Conservation (phyloP, 2,329 filamentous ascomycete species). For the Elsinoe batatas region DNA sequence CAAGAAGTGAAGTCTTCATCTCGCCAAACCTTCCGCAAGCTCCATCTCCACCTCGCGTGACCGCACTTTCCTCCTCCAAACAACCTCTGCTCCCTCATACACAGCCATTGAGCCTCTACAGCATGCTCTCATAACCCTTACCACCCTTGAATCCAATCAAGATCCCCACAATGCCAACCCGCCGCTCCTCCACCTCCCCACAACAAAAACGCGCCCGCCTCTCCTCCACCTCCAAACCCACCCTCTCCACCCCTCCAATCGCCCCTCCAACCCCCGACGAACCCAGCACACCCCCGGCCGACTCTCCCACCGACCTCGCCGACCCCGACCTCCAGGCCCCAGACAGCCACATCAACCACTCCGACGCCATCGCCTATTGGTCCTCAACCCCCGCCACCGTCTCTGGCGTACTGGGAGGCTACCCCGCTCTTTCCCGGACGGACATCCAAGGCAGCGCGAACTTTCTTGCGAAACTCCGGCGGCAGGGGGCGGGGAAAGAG, state of each 20-base stretch:
- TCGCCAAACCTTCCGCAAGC: background rate
- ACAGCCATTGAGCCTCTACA: background rate
- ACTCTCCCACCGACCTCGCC: constrained; percentile 5
- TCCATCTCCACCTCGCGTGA: background rate
- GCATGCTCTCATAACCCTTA: background rate
- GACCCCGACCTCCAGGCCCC: constrained; percentile 15
- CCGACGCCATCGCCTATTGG: constrained; percentile 42
- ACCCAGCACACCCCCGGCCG: constrained; percentile 5
- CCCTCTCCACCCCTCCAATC: background rate
- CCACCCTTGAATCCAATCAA: background rate
- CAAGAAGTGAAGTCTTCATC: background rate
- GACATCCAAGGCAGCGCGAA: constrained; percentile 62
- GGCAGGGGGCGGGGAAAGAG: constrained; percentile 16
- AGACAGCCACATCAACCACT: constrained; percentile 37
- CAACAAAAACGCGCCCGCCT: constrained; percentile 1
- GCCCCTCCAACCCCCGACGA: background rate
- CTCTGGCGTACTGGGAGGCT: constrained; percentile 74
- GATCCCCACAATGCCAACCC: background rate
- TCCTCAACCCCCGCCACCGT: constrained; percentile 42
- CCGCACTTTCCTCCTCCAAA: background rate
- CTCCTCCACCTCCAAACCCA: background rate
- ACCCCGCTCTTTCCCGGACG: constrained; percentile 55
- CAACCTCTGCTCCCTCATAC: background rate
- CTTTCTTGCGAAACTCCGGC: constrained; percentile 58
- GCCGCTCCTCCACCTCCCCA: background rate